phyloP scores from a whole-genome alignment of 768 basidiomycete genomes.

The Auriculariales sp. region DNA sequence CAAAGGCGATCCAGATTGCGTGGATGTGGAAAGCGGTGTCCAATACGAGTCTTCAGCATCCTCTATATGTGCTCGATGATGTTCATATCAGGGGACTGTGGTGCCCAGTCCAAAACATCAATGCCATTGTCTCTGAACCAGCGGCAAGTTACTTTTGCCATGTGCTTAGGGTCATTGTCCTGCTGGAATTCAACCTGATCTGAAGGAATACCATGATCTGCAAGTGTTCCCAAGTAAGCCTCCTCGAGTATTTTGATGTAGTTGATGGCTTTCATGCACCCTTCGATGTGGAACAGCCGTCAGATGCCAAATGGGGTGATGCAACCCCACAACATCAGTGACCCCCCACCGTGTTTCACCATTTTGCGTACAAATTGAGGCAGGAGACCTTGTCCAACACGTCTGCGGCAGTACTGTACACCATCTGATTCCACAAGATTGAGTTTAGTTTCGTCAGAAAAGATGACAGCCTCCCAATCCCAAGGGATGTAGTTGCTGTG shows the following conservation, averaged over 20 bases:
- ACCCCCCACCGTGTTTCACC: slow-evolving; percentile 22
- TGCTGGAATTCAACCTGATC: slow-evolving; percentile 18
- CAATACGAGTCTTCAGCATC: too few relatives aligned
- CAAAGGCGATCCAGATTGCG: too few relatives aligned
- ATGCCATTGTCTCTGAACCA: too few relatives aligned
- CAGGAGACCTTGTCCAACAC: slow-evolving; percentile 14
- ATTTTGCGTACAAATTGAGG: slow-evolving; percentile 12
- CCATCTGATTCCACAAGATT: slow-evolving; percentile 20
- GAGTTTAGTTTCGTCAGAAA: slow-evolving; percentile 22
- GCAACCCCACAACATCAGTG: slow-evolving; percentile 23
- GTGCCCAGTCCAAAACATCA: too few relatives aligned
- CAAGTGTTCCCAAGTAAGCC: slow-evolving; percentile 14
- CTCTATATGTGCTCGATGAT: too few relatives aligned
- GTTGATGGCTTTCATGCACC: slow-evolving; percentile 15
- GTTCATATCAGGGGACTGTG: too few relatives aligned
- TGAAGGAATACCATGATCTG: slow-evolving; percentile 11
- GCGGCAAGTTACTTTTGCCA: too few relatives aligned
- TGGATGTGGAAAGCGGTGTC: too few relatives aligned
- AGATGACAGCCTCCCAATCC: slow-evolving; percentile 16
- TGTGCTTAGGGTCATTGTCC: slow-evolving; percentile 26
- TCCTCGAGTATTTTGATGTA: slow-evolving; percentile 18
- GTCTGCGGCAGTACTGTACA: slow-evolving; percentile 16
- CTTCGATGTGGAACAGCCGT: slow-evolving; percentile 16
- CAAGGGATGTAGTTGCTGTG: slow-evolving; percentile 15
- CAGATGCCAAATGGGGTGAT: slow-evolving; percentile 17